Evolutionary conservation across 306 rosid genomes (phyloP), one percentile per base, ranked within the genome.

Genomic region (Erythrophleum fordii): DNA sequence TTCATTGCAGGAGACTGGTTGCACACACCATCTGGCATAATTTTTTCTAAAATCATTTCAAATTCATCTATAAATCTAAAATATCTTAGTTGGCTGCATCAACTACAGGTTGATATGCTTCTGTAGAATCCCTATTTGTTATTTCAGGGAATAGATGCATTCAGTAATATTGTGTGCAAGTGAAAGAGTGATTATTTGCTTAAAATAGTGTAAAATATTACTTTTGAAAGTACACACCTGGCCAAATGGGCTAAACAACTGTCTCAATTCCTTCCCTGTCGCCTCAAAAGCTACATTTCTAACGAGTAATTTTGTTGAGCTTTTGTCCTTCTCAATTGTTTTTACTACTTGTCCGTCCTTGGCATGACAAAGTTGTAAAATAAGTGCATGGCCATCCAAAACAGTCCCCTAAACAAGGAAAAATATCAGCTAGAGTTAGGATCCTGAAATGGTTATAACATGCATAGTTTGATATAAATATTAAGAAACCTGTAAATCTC

Each of bases 281-380:
- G 99, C 98, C 86, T 93, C 90, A 66, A 96, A 96, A 67, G 99
- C 98, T 56, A 93, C 92, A 76, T 96, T 96, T 89, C 52, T 89
- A 17, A 96, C 90, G 60, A 89, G 92, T 78, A 93, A 79, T 69
- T 96, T 96, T 52, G 97, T 96, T 29, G 98, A 93, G 82, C 94
- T 96, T 86, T 73, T 93, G 72, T 89, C 92, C 83, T 89, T 86
- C 65, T 73, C 93, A 75, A 79, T 86, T 70, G 79, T 83, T 86
- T 87, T 90, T 14, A 9, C 82, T 72, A 69, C 83, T 66, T 83
- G 84, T n/a, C 81, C 88, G 73, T 88, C 92, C 44, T 96, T 96
- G 71, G 83, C 93, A 83, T 88, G 91, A 84, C 92, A 90, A 34
- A 73, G 91, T 84, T 96, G 98, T 84, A 93, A 88, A 80, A 75